Evolutionary conservation across 805 yeast species (phyloP).

Genomic region (Komagataella mondaviorum): DNA sequence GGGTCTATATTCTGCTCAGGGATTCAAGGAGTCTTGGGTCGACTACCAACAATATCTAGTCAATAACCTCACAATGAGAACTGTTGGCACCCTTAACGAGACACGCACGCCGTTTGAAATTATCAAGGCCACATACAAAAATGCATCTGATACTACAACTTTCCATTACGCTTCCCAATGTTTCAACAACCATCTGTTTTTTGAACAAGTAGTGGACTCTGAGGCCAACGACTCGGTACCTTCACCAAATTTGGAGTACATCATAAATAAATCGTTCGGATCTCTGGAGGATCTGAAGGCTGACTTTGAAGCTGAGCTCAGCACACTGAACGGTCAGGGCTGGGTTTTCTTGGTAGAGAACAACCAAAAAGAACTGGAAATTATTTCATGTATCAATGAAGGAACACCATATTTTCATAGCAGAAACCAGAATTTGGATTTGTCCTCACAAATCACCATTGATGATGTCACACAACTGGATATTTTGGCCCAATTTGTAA

Average conservation of each 20-base stretch:
- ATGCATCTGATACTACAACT: conserved; percentile 49
- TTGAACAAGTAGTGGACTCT: conserved; percentile 38
- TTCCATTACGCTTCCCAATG: conserved; percentile 86
- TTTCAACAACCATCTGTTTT: conserved; percentile 83
- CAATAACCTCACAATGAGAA: conserved; percentile 44
- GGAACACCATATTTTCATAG: conserved; percentile 68
- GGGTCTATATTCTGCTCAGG: conserved; percentile 52
- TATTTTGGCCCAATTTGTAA: conserved; percentile 27
- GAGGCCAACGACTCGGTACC: conserved; percentile 1
- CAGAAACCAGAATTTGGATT: conserved; percentile 58
- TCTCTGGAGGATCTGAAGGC: conserved; percentile 36
- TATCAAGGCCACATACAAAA: conserved; percentile 49
- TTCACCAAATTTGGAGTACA: conserved; percentile 11
- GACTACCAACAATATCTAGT: conserved; percentile 63
- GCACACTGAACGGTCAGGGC: conserved; percentile 50
- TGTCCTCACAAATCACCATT: conserved; percentile 57
- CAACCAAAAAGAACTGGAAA: conserved; percentile 40
- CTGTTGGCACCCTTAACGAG: conserved; percentile 73
- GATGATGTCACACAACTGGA: conserved; percentile 35
- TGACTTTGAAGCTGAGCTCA: conserved; percentile 35
- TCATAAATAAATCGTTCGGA: conserved; percentile 24
- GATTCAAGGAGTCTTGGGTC: conserved; percentile 65
- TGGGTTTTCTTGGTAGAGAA: conserved; percentile 66
- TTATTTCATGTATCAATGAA: conserved; percentile 49
- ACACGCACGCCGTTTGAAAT: conserved; percentile 64